Evolutionary conservation across 106 monocot genomes (phyloP).

Genomic region (Allium sativum): DNA sequence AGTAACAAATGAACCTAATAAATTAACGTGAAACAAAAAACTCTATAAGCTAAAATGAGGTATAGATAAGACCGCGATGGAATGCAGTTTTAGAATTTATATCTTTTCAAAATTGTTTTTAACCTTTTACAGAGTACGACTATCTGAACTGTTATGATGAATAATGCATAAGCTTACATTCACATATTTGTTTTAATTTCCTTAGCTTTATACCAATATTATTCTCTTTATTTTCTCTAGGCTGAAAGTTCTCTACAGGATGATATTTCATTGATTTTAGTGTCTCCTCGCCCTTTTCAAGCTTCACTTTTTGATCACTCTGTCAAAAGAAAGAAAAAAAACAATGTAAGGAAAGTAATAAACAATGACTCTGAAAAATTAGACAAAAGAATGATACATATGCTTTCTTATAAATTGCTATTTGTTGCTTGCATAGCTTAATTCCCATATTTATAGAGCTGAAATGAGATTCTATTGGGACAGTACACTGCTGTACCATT

Average conservation of each 20-base stretch:
- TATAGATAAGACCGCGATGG: too few species aligned
- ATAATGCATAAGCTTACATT: too few species aligned
- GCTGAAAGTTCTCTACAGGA: conserved; percentile 34
- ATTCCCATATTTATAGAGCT: conserved; percentile 64
- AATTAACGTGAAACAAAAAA: too few species aligned
- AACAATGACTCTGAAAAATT: not conserved
- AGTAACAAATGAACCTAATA: too few species aligned
- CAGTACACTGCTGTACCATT: conserved; percentile 69
- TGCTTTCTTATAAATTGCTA: conserved; percentile 38
- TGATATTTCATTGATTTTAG: conserved; percentile 63
- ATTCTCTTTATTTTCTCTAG: not conserved
- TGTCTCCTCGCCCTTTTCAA: conserved; percentile 39
- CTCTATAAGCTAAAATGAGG: too few species aligned
- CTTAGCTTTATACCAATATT: conserved; percentile 16
- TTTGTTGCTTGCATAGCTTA: conserved; percentile 75
- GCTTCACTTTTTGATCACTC: conserved; percentile 48
- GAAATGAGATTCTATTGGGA: conserved; percentile 59
- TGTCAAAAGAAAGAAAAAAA: conserved; percentile 16
- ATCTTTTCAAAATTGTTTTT: too few species aligned
- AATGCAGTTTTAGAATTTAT: too few species aligned
- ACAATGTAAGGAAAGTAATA: not conserved
- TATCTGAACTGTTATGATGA: too few species aligned
- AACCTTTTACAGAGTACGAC: too few species aligned
- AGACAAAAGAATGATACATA: conserved; percentile 39
- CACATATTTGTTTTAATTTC: conserved; percentile 11